Evolutionary conservation across 345 rosid genomes (phyloP).

Genomic region (Citrus sp.): DNA sequence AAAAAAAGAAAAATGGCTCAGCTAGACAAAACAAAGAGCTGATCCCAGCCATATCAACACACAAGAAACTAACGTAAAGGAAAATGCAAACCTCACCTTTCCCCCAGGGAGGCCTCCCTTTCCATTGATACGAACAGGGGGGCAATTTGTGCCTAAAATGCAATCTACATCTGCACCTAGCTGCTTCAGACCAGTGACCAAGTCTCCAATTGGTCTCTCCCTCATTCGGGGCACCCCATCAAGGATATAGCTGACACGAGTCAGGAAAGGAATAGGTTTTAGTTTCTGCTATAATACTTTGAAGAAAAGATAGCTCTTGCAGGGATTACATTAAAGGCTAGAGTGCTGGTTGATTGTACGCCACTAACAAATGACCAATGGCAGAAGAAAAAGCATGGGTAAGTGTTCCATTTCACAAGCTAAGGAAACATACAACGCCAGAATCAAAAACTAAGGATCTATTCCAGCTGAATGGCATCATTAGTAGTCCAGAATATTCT

Average conservation of each 20-base stretch:
- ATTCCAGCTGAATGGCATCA: background rate
- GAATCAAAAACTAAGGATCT: background rate
- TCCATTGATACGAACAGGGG: constrained; percentile 76
- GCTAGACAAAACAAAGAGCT: background rate
- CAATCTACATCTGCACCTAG: constrained; percentile 87
- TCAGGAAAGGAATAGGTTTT: background rate
- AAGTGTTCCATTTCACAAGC: background rate
- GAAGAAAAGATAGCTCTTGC: background rate
- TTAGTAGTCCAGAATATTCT: background rate
- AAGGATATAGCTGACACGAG: constrained; percentile 62
- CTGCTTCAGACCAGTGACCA: constrained; percentile 86
- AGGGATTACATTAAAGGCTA: background rate
- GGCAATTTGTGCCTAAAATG: constrained; percentile 72
- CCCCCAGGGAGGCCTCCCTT: constrained; percentile 98
- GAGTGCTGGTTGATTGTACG: background rate
- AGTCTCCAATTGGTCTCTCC: constrained; percentile 93
- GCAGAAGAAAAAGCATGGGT: background rate
- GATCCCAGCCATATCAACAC: background rate
- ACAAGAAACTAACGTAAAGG: background rate
- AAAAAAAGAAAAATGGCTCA: background rate
- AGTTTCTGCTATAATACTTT: background rate
- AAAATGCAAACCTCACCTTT: constrained; percentile 47
- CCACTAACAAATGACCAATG: background rate
- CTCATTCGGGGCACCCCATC: constrained; percentile 98
- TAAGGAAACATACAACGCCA: background rate